Conservation (phyloP, 306 rosid genomes). For the Casuarina cunninghamiana region DNA sequence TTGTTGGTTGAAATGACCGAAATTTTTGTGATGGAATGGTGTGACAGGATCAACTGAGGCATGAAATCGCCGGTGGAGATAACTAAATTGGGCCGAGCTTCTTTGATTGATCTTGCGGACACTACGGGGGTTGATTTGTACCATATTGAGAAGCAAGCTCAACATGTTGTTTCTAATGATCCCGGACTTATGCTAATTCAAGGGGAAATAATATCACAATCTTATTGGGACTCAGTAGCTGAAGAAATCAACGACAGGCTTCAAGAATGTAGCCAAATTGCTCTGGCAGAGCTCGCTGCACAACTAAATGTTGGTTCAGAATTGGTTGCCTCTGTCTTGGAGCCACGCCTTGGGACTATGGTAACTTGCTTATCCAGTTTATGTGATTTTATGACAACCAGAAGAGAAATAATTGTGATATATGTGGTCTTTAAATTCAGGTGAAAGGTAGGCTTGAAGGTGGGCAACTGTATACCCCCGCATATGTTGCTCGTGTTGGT, state of each 20-base stretch:
- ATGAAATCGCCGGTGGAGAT: constrained; percentile 72
- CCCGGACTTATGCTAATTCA: constrained; percentile 69
- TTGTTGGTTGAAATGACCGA: background rate
- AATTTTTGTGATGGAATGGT: constrained; percentile 8
- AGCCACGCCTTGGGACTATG: constrained; percentile 78
- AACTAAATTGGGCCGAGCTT: constrained; percentile 68
- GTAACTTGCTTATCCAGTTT: constrained; percentile 37
- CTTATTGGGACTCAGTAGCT: constrained; percentile 83
- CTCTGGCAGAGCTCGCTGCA: constrained; percentile 80
- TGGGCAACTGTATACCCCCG: constrained; percentile 94
- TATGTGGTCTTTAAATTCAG: constrained; percentile 39
- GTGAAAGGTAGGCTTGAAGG: constrained; percentile 99
- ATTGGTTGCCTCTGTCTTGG: constrained; percentile 71
- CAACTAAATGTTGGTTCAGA: constrained; percentile 89
- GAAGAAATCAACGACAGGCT: constrained; percentile 96
- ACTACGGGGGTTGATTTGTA: constrained; percentile 80
- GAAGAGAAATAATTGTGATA: constrained; percentile 15
- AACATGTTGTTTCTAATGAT: constrained; percentile 50
- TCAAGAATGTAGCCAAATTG: constrained; percentile 93
- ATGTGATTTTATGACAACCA: constrained; percentile 18
- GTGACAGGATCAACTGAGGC: constrained; percentile 80
- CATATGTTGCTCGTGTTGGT: constrained; percentile 85
- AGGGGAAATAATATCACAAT: constrained; percentile 81
- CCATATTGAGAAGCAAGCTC: constrained; percentile 85
- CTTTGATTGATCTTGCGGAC: constrained; percentile 88